These are phyloP conservation scores for Candida silvicultrix DNA, from an alignment of 805 yeast genomes.

Conservation along the genomic window DNA sequence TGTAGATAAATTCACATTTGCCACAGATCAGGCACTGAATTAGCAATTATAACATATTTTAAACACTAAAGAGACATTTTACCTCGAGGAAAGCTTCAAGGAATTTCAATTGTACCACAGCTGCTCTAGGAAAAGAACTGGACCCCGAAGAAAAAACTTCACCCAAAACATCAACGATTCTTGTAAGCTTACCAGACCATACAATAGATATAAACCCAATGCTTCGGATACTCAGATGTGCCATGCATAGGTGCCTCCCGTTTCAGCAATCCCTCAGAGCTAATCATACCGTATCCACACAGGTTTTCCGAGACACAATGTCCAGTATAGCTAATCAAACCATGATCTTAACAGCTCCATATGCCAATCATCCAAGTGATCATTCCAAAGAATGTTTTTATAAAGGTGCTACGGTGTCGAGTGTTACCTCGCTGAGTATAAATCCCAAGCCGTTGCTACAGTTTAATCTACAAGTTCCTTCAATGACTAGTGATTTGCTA, in stretches of 20 bases:
- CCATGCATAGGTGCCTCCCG: not conserved
- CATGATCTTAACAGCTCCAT: constrained; percentile 52
- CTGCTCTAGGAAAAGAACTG: no score
- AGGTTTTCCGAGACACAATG: constrained; percentile 33
- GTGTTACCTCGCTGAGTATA: constrained; percentile 77
- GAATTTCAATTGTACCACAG: no score
- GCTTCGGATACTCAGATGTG: not conserved
- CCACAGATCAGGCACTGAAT: no score
- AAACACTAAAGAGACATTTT: no score
- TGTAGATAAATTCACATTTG: no score
- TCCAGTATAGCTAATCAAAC: constrained; percentile 44
- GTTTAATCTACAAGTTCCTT: constrained; percentile 83
- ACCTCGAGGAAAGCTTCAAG: no score
- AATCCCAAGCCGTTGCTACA: constrained; percentile 74
- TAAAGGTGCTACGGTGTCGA: constrained; percentile 81
- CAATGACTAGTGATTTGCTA: constrained; percentile 65
- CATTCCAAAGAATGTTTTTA: constrained; percentile 13
- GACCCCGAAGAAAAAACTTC: no score
- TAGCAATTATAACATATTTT: no score
- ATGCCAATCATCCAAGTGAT: constrained; percentile 13
- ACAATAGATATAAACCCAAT: no score
- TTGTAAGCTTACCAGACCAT: no score
- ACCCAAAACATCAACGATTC: no score
- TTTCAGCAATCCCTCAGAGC: not conserved
- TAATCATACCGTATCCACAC: constrained; percentile 4